These are phyloP conservation scores for Zygosaccharomyces sapae DNA, from an alignment of 1,139 yeast genomes.

Conservation along the genomic window DNA sequence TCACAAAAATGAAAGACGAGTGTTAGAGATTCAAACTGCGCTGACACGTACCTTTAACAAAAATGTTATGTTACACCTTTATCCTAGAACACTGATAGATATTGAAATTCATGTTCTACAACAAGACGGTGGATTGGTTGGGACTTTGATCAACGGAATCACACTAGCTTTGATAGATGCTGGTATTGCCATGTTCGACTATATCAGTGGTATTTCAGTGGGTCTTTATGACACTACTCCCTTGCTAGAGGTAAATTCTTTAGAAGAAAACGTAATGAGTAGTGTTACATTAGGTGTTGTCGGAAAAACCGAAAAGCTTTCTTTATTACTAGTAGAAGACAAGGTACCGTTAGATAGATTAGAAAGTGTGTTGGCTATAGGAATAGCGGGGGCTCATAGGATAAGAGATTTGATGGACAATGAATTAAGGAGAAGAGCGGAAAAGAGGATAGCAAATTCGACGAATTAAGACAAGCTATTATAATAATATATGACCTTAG, in stretches of 20 bases:
- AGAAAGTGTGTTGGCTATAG: constrained; percentile 74
- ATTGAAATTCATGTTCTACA: constrained; percentile 73
- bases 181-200: constrained; percentile 92
- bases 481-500: neutral
- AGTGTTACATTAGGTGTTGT: constrained; percentile 77
- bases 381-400: constrained; percentile 83
- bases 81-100: constrained; percentile 77
- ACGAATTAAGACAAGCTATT: constrained; percentile 5
- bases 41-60: constrained; percentile 78
- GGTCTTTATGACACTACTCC: constrained; percentile 77
- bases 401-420: constrained; percentile 82
- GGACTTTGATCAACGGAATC: constrained; percentile 80
- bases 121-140: constrained; percentile 85
- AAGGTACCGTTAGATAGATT: constrained; percentile 78
- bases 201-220: constrained; percentile 73
- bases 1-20: constrained; percentile 59
- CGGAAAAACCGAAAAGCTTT: constrained; percentile 75
- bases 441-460: constrained; percentile 39
- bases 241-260: constrained; percentile 70
- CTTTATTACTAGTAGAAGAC: constrained; percentile 71
- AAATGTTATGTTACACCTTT: constrained; percentile 67
- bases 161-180: constrained; percentile 91
- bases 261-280: constrained; percentile 83
- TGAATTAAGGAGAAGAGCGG: constrained; percentile 72
- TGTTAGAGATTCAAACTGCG: constrained; percentile 70